Percentiles rank a stretch among this genome's conserved stretches.
phyloP scores from a whole-genome alignment of 768 basidiomycete species.

The Lanmaoa rubissima region DNA sequence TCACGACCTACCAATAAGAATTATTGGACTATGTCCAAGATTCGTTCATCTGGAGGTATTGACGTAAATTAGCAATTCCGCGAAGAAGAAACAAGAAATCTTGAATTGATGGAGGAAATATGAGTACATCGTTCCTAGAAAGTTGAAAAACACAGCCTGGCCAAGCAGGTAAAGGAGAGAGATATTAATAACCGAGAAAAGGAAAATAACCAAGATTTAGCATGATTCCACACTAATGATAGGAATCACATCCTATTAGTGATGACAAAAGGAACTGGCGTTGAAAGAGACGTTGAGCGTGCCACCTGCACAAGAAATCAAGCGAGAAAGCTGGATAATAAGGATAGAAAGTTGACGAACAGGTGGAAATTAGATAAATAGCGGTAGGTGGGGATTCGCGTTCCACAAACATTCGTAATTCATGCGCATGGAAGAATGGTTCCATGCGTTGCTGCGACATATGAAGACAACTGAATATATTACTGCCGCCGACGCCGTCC shows the following conservation, averaged over 20 bases:
- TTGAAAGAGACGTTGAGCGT: conserved; percentile 7
- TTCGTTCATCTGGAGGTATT: neutral
- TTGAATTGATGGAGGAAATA: conserved; percentile 16
- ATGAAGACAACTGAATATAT: conserved; percentile 34
- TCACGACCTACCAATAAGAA: neutral
- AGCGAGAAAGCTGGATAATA: conserved; percentile 26
- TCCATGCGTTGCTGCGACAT: conserved; percentile 26
- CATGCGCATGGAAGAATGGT: conserved; percentile 17
- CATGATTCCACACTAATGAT: conserved; percentile 3
- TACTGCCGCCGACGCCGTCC: conserved; percentile 22
- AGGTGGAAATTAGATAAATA: conserved; percentile 22
- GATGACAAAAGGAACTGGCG: neutral
- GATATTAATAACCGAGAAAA: neutral
- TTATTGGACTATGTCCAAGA: neutral
- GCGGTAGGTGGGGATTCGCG: conserved; percentile 7
- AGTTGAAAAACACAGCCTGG: conserved; percentile 18
- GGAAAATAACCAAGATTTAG: conserved; percentile 7
- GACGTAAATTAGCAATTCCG: neutral
- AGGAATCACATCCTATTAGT: conserved; percentile 5
- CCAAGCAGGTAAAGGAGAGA: conserved; percentile 20
- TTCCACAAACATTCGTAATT: conserved; percentile 30
- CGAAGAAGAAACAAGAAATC: neutral
- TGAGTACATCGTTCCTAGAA: conserved; percentile 16
- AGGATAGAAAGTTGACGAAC: conserved; percentile 24
- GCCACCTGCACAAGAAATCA: conserved; percentile 17